Conservation (phyloP, 306 rosid species). For the Prunus mongolica region DNA sequence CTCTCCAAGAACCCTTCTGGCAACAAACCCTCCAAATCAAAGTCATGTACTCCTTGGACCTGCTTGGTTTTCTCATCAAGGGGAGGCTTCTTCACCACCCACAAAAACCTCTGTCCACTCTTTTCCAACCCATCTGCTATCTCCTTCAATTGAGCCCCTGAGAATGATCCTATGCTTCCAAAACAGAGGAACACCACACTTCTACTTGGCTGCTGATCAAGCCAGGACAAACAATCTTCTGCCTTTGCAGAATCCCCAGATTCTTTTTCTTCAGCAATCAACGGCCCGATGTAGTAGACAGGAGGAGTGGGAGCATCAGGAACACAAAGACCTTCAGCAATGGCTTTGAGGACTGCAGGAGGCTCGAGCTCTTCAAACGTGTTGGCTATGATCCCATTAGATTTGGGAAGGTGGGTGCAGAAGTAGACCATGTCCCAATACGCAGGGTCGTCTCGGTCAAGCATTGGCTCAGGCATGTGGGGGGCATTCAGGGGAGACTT, state of each 20-base stretch:
- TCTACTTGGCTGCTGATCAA: constrained; percentile 16
- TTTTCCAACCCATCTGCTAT: constrained; percentile 26
- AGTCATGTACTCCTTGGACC: background rate
- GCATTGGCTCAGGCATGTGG: background rate
- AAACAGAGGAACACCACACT: constrained; percentile 32
- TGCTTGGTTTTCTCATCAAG: constrained; percentile 2
- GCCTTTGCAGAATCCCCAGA: too few relatives aligned
- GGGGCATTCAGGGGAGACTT: background rate
- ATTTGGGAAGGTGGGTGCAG: background rate
- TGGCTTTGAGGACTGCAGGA: background rate
- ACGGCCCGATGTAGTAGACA: constrained; percentile 21
- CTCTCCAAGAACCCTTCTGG: constrained; percentile 32
- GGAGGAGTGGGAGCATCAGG: constrained; percentile 22
- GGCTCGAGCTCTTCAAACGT: constrained; percentile 32
- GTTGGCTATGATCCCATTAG: constrained; percentile 21
- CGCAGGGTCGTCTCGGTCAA: constrained; percentile 7
- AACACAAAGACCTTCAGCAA: constrained; percentile 14
- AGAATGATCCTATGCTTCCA: constrained; percentile 26
- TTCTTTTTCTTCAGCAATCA: background rate
- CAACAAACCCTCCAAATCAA: background rate
- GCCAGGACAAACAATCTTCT: constrained; percentile 24
- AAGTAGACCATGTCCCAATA: background rate
- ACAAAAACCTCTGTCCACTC: constrained; percentile 30
- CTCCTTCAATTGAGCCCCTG: constrained; percentile 17
- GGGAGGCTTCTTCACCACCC: constrained; percentile 25